Evolutionary conservation across 441 rosid species (phyloP), one percentile per base, ranked within the genome.

Genomic region (Populus tomentosa): DNA sequence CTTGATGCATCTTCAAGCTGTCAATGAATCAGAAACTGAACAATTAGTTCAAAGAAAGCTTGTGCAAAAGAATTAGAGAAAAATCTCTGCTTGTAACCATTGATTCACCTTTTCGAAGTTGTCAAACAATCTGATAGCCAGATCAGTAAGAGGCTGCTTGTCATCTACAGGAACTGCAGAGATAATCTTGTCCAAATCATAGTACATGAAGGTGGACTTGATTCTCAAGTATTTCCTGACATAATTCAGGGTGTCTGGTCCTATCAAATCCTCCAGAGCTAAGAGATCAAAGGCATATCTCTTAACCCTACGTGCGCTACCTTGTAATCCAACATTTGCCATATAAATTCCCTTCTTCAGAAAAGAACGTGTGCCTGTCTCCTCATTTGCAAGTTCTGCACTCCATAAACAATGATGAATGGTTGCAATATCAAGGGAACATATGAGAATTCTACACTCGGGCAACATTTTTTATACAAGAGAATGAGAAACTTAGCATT

Each of bases 261-360:
- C 94, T 59, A 94, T 87, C 91, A 95, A 82, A 85, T 92, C 98
- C 69, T 81, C 98, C 95, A 92, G 83, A 13, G 99, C 97, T 28
- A 91, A 80, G 30, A 91, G 89, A 89, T 93, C 97, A 79, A 95
- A 92, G 33, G 95, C 93, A 62, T 86, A 82, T 79, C 89, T 93
- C 85, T 83, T 91, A 26, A 95, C 76, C 90, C 97, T 89, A 50
- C 87, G 88, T 76, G 78, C 87, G 77, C 97, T 87, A 10, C 90
- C 90, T 82, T 87, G 76, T 2, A 85, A 79, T 69, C 91, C 93
- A 9, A 92, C 88, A 76, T 95, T 81, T 6, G 97, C 92, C 36
- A 90, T 76, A 66, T 88, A 92, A 9, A 94, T 72, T 46, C 93
- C 95, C 42, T 81, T 90, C 88, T 86, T 91, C 59, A 92, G 79